Evolutionary conservation across 2,329 filamentous ascomycete genomes (phyloP).

Genomic region (Pyrenophora seminiperda): DNA sequence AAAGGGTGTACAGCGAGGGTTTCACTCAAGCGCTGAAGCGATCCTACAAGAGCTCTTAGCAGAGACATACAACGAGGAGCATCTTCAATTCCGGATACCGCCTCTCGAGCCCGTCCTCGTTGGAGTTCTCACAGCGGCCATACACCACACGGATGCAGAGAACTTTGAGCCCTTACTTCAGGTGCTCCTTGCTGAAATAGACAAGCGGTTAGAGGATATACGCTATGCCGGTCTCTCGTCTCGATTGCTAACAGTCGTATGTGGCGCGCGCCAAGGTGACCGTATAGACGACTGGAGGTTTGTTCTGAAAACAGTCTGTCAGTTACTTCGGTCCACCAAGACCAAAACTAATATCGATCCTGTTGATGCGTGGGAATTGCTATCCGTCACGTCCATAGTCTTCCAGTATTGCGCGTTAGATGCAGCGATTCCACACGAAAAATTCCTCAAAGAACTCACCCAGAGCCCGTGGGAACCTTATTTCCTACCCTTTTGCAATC

Average conservation of each 20-base stretch:
- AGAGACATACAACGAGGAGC: slow-evolving; percentile 33
- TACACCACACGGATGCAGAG: slow-evolving; percentile 78
- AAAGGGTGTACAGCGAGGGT: slow-evolving; percentile 63
- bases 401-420: slow-evolving; percentile 81
- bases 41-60: slow-evolving; percentile 59
- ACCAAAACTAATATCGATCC: slow-evolving; percentile 40
- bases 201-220: slow-evolving; percentile 52
- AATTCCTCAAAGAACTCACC: slow-evolving; percentile 67
- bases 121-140: slow-evolving; percentile 77
- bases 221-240: slow-evolving; percentile 33
- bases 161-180: slow-evolving; percentile 73
- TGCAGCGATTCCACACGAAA: slow-evolving; percentile 71
- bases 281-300: slow-evolving; percentile 74
- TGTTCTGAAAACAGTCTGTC: slow-evolving; percentile 57
- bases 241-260: slow-evolving; percentile 67
- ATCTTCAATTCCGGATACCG: slow-evolving; percentile 52
- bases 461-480: slow-evolving; percentile 68
- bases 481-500: slow-evolving; percentile 85
- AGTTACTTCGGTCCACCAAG: slow-evolving; percentile 42
- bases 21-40: slow-evolving; percentile 63
- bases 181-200: slow-evolving; percentile 54
- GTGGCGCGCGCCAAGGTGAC: slow-evolving; percentile 80
- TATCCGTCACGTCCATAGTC: slow-evolving; percentile 63
- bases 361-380: slow-evolving; percentile 40
- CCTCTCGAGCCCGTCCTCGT: slow-evolving; percentile 66